These are phyloP conservation scores for Yamadazyma trypodendri DNA, from an alignment of 1,139 yeast species.

Conservation along the genomic window DNA sequence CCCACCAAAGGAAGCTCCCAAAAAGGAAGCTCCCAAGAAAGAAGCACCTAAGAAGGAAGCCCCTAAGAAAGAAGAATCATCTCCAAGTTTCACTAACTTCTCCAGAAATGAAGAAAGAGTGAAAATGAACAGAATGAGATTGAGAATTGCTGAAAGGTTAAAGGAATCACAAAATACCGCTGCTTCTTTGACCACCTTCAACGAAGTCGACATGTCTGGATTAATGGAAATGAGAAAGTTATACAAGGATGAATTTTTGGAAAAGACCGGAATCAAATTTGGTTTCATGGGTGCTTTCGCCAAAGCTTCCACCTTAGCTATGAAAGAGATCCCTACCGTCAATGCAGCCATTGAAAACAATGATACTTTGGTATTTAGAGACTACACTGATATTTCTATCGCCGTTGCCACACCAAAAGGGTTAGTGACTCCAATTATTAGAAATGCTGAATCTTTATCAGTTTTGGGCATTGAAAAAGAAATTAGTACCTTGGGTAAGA, in stretches of 20 bases:
- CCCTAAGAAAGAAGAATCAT: slow-evolving; percentile 28
- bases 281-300: slow-evolving; percentile 99
- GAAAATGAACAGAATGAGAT: slow-evolving; percentile 99
- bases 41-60: slow-evolving; percentile 26
- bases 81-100: slow-evolving; percentile 59
- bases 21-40: slow-evolving; percentile 24
- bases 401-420: slow-evolving; percentile 99
- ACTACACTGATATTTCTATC: slow-evolving; percentile 90
- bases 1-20: slow-evolving; percentile 19
- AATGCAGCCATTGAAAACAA: slow-evolving; percentile 93
- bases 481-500: slow-evolving; percentile 75
- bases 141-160: slow-evolving; percentile 98
- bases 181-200: slow-evolving; percentile 96
- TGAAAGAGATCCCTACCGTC: slow-evolving; percentile 93
- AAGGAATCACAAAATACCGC: slow-evolving; percentile 99
- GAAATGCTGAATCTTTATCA: slow-evolving; percentile 92
- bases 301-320: slow-evolving; percentile 89
- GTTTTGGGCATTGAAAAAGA: slow-evolving; percentile 90
- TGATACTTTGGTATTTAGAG: slow-evolving; percentile 93
- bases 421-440: slow-evolving; percentile 94
- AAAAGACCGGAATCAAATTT: slow-evolving; percentile 89
- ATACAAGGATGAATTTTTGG: slow-evolving; percentile 94
- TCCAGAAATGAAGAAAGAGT: slow-evolving; percentile 88
- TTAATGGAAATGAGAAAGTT: slow-evolving; percentile 92
- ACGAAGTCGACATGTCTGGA: slow-evolving; percentile 96